Conservation (phyloP, 2,329 filamentous ascomycete species). For the Alternaria dauci region DNA sequence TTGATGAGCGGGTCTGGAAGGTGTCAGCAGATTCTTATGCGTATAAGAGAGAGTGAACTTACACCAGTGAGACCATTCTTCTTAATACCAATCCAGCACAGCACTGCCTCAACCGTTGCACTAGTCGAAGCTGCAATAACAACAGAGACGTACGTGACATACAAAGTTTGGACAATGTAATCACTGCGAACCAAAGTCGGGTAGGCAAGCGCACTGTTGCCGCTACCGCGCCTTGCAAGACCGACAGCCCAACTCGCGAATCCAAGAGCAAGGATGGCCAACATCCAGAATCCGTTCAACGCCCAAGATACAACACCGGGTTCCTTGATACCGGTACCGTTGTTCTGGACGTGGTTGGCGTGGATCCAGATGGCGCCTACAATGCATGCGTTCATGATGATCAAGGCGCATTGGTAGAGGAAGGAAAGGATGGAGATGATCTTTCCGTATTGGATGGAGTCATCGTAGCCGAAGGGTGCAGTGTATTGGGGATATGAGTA, state of each 20-base stretch:
- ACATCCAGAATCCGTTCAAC: constrained; percentile 25
- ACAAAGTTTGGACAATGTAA: constrained; percentile 18
- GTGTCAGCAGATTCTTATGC: background rate
- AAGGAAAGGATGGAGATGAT: constrained; percentile 29
- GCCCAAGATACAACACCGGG: constrained; percentile 25
- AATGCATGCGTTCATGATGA: constrained; percentile 24
- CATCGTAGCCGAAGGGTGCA: background rate
- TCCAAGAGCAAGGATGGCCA: constrained; percentile 23
- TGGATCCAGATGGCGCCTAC: constrained; percentile 39
- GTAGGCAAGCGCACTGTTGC: constrained; percentile 16
- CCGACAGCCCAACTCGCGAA: constrained; percentile 28
- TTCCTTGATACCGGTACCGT: constrained; percentile 22
- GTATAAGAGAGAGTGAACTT: background rate
- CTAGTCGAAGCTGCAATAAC: constrained; percentile 22
- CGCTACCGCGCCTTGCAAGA: constrained; percentile 12
- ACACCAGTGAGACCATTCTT: constrained; percentile 25
- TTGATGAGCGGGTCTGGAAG: constrained; percentile 6
- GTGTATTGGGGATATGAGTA: constrained; percentile 26
- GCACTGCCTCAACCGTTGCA: constrained; percentile 19
- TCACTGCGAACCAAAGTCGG: background rate
- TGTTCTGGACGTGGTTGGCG: constrained; percentile 29
- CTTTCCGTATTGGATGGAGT: constrained; percentile 11
- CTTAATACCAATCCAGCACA: constrained; percentile 24
- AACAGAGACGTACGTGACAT: constrained; percentile 19
- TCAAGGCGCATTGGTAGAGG: constrained; percentile 27